Percentiles rank a stretch among this genome's conserved stretches.
These are phyloP conservation scores for Yarrowia galli DNA, from an alignment of 1,139 yeast species.

Conservation along the genomic window DNA sequence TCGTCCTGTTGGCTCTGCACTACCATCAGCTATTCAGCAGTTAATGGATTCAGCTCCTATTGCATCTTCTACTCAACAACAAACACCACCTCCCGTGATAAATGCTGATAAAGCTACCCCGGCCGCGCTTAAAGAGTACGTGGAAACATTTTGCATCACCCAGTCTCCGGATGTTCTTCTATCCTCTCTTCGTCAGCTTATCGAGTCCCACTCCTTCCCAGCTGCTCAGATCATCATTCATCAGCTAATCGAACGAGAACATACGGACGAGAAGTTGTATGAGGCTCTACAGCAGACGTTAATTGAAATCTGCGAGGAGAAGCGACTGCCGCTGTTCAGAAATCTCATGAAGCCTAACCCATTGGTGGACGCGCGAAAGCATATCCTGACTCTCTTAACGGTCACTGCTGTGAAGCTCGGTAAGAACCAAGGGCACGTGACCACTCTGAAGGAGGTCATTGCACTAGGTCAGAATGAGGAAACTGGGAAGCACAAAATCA, in stretches of 20 bases:
- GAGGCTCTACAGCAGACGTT: background rate
- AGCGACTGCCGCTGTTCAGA: background rate
- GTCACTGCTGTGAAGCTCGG: background rate
- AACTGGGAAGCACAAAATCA: background rate
- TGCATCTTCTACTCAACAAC: background rate
- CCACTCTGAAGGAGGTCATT: background rate
- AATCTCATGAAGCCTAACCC: background rate
- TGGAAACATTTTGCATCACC: background rate
- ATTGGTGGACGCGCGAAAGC: background rate
- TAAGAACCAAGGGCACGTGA: background rate
- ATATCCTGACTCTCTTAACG: background rate
- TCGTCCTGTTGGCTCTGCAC: background rate
- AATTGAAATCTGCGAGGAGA: background rate
- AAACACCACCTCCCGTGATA: background rate
- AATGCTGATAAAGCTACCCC: background rate
- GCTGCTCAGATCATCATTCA: background rate
- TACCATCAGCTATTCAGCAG: background rate
- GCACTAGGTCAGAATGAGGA: background rate
- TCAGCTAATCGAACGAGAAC: background rate
- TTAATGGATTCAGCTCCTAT: background rate
- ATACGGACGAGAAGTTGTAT: background rate
- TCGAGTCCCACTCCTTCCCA: background rate
- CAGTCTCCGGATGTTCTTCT: background rate
- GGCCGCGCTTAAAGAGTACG: background rate
- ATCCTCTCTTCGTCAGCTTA: background rate